Evolutionary conservation across 306 rosid species (phyloP).

Genomic region (Quercus wislizeni): DNA sequence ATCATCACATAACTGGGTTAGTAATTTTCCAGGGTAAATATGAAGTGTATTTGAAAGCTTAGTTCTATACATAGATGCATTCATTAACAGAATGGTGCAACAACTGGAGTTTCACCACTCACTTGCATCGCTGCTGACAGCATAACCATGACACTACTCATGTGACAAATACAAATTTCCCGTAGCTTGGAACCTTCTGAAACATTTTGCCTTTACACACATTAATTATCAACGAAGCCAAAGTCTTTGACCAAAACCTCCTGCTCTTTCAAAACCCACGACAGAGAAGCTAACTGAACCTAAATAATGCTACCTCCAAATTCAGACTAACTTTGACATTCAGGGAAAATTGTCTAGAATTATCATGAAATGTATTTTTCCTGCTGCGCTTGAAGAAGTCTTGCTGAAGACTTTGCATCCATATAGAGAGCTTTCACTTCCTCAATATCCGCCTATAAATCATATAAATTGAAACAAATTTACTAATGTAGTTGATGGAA

Average conservation of each 20-base stretch:
- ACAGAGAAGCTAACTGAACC: background rate
- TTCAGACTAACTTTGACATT: background rate
- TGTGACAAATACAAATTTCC: background rate
- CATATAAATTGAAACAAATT: slow-evolving; percentile 7
- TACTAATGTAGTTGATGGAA: background rate
- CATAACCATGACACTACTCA: background rate
- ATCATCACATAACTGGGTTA: background rate
- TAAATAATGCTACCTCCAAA: background rate
- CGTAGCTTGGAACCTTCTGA: background rate
- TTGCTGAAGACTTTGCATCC: slow-evolving; percentile 88
- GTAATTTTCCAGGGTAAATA: background rate
- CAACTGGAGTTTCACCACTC: background rate
- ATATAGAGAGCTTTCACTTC: slow-evolving; percentile 71
- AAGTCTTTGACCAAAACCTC: background rate
- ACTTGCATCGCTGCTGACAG: background rate
- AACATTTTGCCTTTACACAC: background rate
- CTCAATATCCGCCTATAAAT: slow-evolving; percentile 70
- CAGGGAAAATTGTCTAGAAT: background rate
- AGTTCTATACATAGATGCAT: background rate
- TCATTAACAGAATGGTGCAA: background rate
- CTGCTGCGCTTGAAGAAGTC: slow-evolving; percentile 87
- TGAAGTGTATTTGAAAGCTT: background rate
- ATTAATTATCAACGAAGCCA: background rate
- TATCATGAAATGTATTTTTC: slow-evolving; percentile 71
- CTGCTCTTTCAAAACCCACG: background rate